Evolutionary conservation across 1,284 basidiomycete genomes (phyloP), one percentile per base, ranked within the genome.

Genomic region (Uromyces viciae-fabae): DNA sequence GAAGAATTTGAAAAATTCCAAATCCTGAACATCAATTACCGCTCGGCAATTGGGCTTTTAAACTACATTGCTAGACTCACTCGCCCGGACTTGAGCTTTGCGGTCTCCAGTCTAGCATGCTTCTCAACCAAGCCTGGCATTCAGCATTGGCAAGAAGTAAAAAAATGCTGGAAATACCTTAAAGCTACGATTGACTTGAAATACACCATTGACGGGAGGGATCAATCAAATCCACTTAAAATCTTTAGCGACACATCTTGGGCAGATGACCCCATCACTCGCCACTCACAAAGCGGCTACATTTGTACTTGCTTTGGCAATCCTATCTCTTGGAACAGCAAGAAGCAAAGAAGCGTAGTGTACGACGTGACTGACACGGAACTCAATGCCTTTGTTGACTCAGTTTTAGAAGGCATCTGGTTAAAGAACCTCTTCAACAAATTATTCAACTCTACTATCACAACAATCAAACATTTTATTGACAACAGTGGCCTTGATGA

Each of bases 241-340:
- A n/a, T n/a, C n/a, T n/a, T n/a, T n/a, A 66, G 52, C 40, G 49
- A 76, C 52, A 40, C 75, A 3, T 38, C 64, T 36, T 76, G 75
- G 75, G 75, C 58, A 4, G 60, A 46, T 4, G 38, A 49, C 28
- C 60, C 38, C 4, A 14, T 11, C 1, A 66, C n/a, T 7, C 36
- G 75, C 8, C 42, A 58, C 8, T 76, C 75, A 8, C 42, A 43
- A 0, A 43, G 58, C 17, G 75, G 75, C 28, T 76, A 66, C 22
- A 19, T 76, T 1, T 38, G 28, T 33, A 64, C 17, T 25, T n/a
- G 64, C 40, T 31, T 64, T 49, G 75, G 75, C 17, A 33, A 36
- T 1, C n/a, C 25, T 11, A 36, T 76, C 31, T 28, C n/a, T 46
- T 76, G 75, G 75, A 76, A 36, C 38, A 40, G 36, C 17, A 42